A percentile compares a stretch with the other conserved stretches of the same genome.
phyloP scores from a whole-genome alignment of 495 filamentous ascomycete species.

The Hypoxylon lienhwacheense region DNA sequence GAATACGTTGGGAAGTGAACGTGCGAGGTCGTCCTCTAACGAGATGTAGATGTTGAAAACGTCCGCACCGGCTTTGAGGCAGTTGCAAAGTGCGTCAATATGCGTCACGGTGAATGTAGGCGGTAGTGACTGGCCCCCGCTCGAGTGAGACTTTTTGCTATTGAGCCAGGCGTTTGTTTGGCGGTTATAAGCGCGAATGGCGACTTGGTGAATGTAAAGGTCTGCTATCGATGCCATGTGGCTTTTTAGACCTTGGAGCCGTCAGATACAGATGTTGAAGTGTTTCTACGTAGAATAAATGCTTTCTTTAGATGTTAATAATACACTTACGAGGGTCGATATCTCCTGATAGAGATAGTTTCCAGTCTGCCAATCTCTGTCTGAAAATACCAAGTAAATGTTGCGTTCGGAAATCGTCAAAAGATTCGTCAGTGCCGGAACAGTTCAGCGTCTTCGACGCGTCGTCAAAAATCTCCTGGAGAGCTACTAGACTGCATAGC shows the following conservation, averaged over 20 bases:
- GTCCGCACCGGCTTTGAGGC: conserved; percentile 9
- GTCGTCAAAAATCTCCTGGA: conserved; percentile 29
- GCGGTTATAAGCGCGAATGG: conserved; percentile 10
- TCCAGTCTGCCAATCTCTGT: conserved; percentile 26
- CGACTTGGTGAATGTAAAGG: conserved; percentile 29
- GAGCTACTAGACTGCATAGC: conserved; percentile 21
- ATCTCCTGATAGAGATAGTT: conserved; percentile 5
- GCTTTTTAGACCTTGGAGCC: too few relatives aligned
- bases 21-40: conserved; percentile 10
- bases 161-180: conserved; percentile 4
- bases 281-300: too few relatives aligned
- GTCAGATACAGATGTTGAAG: too few relatives aligned
- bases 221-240: conserved; percentile 15
- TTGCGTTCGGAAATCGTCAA: conserved; percentile 26
- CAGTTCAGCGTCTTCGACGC: conserved; percentile 23
- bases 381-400: conserved; percentile 21
- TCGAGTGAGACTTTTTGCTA: conserved; percentile 1
- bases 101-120: conserved; percentile 12
- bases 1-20: conserved; percentile 25
- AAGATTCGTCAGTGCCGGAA: conserved; percentile 7
- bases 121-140: neutral
- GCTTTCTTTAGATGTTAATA: conserved; percentile 1
- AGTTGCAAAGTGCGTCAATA: conserved; percentile 20
- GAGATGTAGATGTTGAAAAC: conserved; percentile 21
- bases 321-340: conserved; percentile 17